Evolutionary conservation across 1,284 basidiomycete genomes (phyloP).

Genomic region (Hypsizygus ulmarius): DNA sequence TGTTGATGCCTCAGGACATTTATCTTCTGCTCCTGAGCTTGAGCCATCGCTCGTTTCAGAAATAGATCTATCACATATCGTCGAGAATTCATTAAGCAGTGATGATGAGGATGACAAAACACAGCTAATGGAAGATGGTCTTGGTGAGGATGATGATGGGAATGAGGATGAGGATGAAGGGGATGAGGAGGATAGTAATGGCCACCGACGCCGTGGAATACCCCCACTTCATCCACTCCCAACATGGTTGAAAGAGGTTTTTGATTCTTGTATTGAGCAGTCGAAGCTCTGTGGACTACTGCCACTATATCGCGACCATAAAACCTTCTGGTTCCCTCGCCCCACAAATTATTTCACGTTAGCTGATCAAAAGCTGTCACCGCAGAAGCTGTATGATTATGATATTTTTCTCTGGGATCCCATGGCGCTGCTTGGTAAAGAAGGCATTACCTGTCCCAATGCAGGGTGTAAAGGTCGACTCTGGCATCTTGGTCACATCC

Average conservation of each 20-base stretch:
- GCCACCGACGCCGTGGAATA: neutral
- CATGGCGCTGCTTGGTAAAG: constrained; percentile 6
- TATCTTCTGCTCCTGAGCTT: no score
- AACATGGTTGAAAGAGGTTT: constrained; percentile 1
- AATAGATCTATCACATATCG: neutral
- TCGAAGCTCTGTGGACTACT: constrained; percentile 8
- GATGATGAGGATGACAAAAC: neutral
- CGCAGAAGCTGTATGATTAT: constrained; percentile 14
- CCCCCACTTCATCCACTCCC: neutral
- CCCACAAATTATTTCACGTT: constrained; percentile 13
- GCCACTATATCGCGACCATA: constrained; percentile 12
- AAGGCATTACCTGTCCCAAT: constrained; percentile 21
- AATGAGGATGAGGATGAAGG: neutral
- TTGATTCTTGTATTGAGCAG: neutral
- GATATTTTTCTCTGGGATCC: constrained; percentile 27
- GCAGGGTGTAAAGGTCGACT: constrained; percentile 13
- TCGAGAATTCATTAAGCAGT: neutral
- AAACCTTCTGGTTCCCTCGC: constrained; percentile 19
- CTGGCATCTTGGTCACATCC: constrained; percentile 14
- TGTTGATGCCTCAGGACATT: no score
- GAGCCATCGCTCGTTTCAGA: no score
- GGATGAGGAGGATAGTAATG: neutral
- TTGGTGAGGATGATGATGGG: neutral
- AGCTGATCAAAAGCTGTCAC: neutral
- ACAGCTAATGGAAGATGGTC: neutral